Base-by-base conservation (phyloP, 495 filamentous ascomycete genomes). In the Podospora fimiseda region DNA sequence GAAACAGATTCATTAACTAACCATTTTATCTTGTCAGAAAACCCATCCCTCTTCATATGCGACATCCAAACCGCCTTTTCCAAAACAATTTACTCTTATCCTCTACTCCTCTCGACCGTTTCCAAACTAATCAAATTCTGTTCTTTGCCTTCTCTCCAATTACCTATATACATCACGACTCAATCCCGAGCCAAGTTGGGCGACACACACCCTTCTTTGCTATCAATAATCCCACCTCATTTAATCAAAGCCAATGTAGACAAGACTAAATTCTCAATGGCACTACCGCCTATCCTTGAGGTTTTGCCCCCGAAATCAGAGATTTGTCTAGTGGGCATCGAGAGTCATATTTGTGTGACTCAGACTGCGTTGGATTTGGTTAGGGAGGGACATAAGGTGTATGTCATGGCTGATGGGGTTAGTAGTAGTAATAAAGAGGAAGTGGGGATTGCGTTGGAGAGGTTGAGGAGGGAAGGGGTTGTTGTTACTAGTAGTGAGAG, bases 31-130 rank as follows among this genome's bases (percentile, higher is more conserved):
- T 1, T 48, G 39, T 7, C 55, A 88, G 85, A 77, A 39, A 83
- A 83, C 62, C 84, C 86, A 24, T 84, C 79, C 36, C 67, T 89
- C 50, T 87, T 89, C 59, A 79, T 98, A 61, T 98, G 93, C 74
- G 93, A 98, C 61, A 79, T 96, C 57, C 93, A 98, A 77, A 91
- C 96, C 57, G 91, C 87, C 65, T 98, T 98, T 74, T 80, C 89
- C 40, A 69, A 74, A 3, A 81, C 81, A 38, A 94, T 98, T 64
- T 79, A 82, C 67, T 84, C 94, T 66, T 96, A 89, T 61, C 74
- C 87, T 43, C 88, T 86, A 62, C 74, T 95, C 86, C 6, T 33
- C 27, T 11, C 5, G 27, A 83, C 79, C 2, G 63, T 80, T 20
- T 59, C 71, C 57, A 83, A 82, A 53, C 67, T 83, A 51, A 69